Evolutionary conservation across 129 eudicot species (phyloP).

Genomic region (Pittosporum tobira): DNA sequence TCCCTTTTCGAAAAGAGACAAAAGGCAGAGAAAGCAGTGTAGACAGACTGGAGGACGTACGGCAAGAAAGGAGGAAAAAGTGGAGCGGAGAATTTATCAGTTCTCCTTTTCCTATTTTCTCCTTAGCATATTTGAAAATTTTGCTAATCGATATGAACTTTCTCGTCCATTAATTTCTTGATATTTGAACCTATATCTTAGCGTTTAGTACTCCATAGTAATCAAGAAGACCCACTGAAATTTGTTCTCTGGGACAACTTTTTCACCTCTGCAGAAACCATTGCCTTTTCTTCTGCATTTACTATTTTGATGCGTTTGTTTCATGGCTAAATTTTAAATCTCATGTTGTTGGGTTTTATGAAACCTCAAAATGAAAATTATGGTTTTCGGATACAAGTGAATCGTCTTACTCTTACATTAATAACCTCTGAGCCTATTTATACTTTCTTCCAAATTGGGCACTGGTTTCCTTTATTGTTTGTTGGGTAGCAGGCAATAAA

Average conservation of each 20-base stretch:
- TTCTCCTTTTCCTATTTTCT: no score
- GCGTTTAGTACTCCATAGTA: no score
- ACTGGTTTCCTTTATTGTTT: neutral
- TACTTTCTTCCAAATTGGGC: neutral
- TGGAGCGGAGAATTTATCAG: neutral
- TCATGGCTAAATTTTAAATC: neutral
- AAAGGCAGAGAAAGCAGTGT: neutral
- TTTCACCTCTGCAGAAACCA: neutral
- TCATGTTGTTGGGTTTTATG: neutral
- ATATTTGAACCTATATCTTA: no score
- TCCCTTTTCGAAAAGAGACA: neutral
- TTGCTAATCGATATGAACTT: neutral
- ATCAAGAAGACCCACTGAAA: neutral
- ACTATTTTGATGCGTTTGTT: neutral
- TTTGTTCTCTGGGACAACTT: neutral
- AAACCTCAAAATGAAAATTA: neutral
- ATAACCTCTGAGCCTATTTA: neutral
- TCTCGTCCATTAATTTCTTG: neutral
- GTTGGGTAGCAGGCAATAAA: neutral
- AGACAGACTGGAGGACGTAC: neutral
- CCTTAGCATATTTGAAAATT: neutral
- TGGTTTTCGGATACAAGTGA: neutral
- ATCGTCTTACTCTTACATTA: no score
- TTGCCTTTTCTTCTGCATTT: neutral
- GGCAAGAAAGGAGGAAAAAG: no score